A percentile compares a stretch with the other conserved stretches of the same genome.
phyloP scores from a whole-genome alignment of 2,329 filamentous ascomycete genomes.

The Endoconidiophora laricicola region DNA sequence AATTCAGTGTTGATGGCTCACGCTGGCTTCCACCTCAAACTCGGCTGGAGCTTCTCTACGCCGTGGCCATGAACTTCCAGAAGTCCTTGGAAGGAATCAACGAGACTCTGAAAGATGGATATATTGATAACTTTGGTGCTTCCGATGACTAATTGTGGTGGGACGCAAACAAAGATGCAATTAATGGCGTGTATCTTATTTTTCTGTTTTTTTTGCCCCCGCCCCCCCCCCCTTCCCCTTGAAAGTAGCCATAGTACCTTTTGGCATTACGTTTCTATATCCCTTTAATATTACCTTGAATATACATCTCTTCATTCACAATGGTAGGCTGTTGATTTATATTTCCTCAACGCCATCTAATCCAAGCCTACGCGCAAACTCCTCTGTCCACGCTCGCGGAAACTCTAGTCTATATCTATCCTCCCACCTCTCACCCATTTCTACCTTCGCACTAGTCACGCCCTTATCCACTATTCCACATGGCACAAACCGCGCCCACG shows the following conservation, averaged over 20 bases:
- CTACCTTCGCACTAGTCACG: conserved; percentile 54
- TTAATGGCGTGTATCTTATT: too few relatives aligned
- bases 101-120: conserved; percentile 38
- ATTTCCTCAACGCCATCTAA: not conserved
- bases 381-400: conserved; percentile 6
- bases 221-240: too few relatives aligned
- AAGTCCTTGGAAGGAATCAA: conserved; percentile 60
- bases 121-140: too few relatives aligned
- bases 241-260: too few relatives aligned
- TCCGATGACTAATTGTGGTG: too few relatives aligned
- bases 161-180: too few relatives aligned
- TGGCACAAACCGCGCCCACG: conserved; percentile 61
- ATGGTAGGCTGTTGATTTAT: not conserved
- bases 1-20: conserved; percentile 7
- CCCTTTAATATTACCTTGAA: too few relatives aligned
- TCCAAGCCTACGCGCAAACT: conserved; percentile 7
- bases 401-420: conserved; percentile 1
- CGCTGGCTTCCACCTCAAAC: conserved; percentile 8
- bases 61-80: conserved; percentile 63
- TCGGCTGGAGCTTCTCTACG: conserved; percentile 41
- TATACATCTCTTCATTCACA: too few relatives aligned
- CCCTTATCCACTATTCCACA: conserved; percentile 71
- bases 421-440: conserved; percentile 22
- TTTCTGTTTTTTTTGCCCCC: too few relatives aligned
- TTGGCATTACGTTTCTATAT: too few relatives aligned